Evolutionary conservation across 139 green algal species (phyloP), one percentile per base, ranked within the genome.

Genomic region (Micromonas pusilla): DNA sequence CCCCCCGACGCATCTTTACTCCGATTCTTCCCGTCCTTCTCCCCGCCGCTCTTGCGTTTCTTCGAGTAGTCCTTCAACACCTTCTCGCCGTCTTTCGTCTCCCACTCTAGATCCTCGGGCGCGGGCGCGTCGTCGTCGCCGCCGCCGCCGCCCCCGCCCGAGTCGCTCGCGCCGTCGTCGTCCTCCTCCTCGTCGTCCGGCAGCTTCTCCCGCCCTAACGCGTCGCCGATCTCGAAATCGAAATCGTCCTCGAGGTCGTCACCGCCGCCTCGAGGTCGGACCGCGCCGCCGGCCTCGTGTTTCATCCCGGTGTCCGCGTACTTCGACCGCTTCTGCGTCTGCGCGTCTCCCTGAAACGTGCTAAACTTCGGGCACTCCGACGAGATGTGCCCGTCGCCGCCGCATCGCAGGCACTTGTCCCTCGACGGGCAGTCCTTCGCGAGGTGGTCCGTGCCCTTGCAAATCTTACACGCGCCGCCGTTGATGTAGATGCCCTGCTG

Each of bases 401-500:
- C 68, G 68, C 68, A 75, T 26, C 68, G 36, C 19, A 75, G 25
- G 30, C 68, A 75, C 68, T 16, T 33, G 19, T 26, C 37, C n/a
- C 76, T 83, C 4, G 39, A 23, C 57, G 79, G 79, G 52, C 70
- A 78, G 62, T 78, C 72, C 53, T 68, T 78, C 54, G 38, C 72
- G 23, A 78, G 62, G 33, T 78, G 72, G 38, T 78, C 72, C 32
- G 33, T 68, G 31, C 33, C 72, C 53, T 70, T 70, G 33, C 72
- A 78, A 54, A 78, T 78, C 53, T 68, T 68, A 31, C 72, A 78
- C 26, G 23, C 25, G 25, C 72, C 72, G 53, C 72, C 72, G 33
- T 78, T 82, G 32, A 82, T 31, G 36, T 77, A 82, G 26, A 82
- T 36, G 13, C 65, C 77, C 19, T 66, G 54, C 70, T 74, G 20